These are phyloP conservation scores for Globisporangium nagaii DNA, from an alignment of 352 stramenopile genomes.

Conservation along the genomic window DNA sequence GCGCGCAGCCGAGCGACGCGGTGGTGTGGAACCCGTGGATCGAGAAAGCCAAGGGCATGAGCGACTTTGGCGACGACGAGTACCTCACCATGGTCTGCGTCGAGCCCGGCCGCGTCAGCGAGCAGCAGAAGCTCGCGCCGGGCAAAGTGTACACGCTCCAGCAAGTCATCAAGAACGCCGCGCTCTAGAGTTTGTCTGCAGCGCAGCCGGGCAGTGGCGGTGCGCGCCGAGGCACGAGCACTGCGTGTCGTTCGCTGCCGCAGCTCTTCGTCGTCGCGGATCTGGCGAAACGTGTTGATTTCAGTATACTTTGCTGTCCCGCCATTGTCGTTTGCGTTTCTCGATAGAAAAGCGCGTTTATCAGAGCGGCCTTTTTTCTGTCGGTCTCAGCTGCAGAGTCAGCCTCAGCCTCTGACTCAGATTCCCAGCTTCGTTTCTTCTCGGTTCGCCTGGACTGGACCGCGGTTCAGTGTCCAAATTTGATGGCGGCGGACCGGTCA, in stretches of 20 bases:
- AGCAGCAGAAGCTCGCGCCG: slow-evolving; percentile 49
- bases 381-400: not conserved
- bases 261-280: too few relatives aligned
- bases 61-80: slow-evolving; percentile 94
- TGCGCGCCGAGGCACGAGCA: too few relatives aligned
- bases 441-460: not conserved
- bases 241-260: too few relatives aligned
- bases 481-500: slow-evolving; percentile 4
- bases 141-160: slow-evolving; percentile 62
- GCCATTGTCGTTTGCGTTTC: too few relatives aligned
- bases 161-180: slow-evolving; percentile 56
- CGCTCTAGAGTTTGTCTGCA: slow-evolving; percentile 22
- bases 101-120: slow-evolving; percentile 87
- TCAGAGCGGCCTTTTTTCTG: too few relatives aligned
- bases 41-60: slow-evolving; percentile 91
- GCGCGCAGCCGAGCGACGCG: slow-evolving; percentile 56
- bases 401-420: not conserved
- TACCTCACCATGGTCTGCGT: slow-evolving; percentile 95
- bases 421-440: not conserved
- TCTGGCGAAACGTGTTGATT: too few relatives aligned
- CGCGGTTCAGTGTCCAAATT: not conserved
- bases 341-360: too few relatives aligned
- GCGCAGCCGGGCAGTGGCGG: too few relatives aligned
- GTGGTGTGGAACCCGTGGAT: slow-evolving; percentile 94
- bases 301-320: too few relatives aligned